A percentile compares a stretch with the other conserved stretches of the same genome.
These are phyloP conservation scores for Cryphonectria carpinicola DNA, from an alignment of 2,329 filamentous ascomycete species.

Conservation along the genomic window DNA sequence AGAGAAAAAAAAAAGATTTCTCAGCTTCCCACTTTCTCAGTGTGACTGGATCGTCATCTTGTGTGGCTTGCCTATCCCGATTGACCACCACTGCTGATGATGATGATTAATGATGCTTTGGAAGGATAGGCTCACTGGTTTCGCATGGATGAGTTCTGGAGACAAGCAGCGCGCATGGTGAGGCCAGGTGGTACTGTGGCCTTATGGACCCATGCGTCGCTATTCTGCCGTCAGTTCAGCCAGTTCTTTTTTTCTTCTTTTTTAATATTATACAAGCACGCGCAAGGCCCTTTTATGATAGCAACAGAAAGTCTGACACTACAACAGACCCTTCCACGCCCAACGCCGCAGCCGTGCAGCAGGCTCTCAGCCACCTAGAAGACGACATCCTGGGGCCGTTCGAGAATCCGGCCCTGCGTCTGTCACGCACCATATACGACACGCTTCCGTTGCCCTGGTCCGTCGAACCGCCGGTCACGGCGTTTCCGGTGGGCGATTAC, in stretches of 20 bases:
- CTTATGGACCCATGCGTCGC: constrained; percentile 43
- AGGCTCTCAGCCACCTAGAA: constrained; percentile 42
- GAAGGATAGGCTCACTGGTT: constrained; percentile 51
- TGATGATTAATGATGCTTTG: background rate
- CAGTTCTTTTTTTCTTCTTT: background rate
- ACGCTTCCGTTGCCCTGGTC: constrained; percentile 50
- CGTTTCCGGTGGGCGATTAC: constrained; percentile 32
- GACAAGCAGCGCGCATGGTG: constrained; percentile 46
- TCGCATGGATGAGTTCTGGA: constrained; percentile 51
- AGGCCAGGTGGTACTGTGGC: constrained; percentile 54
- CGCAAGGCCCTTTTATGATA: too few species aligned
- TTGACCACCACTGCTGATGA: background rate
- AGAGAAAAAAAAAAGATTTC: too few species aligned
- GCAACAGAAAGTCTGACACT: background rate
- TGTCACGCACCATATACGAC: constrained; percentile 44
- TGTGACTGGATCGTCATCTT: too few species aligned
- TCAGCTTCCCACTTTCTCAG: too few species aligned
- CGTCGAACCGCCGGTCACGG: constrained; percentile 30
- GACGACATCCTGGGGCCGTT: constrained; percentile 42
- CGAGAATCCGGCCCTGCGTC: constrained; percentile 41
- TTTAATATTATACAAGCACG: background rate
- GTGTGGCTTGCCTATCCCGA: background rate
- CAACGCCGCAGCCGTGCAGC: constrained; percentile 42
- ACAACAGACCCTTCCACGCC: constrained; percentile 40
- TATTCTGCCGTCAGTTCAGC: constrained; percentile 33